Conservation (phyloP, 768 basidiomycete genomes). For the Pleurotus citrinopileatus region DNA sequence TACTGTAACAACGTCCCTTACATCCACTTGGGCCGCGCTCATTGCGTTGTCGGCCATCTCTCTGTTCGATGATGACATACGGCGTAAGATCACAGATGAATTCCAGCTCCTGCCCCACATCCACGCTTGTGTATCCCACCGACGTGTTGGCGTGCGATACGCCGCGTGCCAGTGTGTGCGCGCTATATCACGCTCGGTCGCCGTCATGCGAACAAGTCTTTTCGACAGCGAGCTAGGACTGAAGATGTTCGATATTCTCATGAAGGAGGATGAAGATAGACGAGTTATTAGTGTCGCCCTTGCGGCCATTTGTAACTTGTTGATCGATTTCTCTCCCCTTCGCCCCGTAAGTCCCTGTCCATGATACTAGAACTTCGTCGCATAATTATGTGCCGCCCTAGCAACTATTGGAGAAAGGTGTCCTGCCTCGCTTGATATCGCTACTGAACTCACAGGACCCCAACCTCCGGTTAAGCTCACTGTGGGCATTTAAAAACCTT, state of each 20-base stretch:
- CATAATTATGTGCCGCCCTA: constrained; percentile 21
- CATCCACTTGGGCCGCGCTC: constrained; percentile 58
- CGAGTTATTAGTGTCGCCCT: constrained; percentile 71
- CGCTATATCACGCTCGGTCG: constrained; percentile 75
- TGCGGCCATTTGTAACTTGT: constrained; percentile 79
- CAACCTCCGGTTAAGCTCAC: constrained; percentile 58
- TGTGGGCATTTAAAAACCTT: constrained; percentile 92
- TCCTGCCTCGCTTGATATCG: constrained; percentile 61
- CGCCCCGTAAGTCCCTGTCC: constrained; percentile 47
- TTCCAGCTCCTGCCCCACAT: constrained; percentile 47
- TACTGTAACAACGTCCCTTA: background rate
- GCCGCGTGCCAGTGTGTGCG: constrained; percentile 86
- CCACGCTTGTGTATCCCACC: constrained; percentile 53
- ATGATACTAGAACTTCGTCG: constrained; percentile 5
- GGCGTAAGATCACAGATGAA: constrained; percentile 62
- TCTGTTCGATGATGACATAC: constrained; percentile 70
- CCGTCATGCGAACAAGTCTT: constrained; percentile 79
- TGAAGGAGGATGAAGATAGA: constrained; percentile 54
- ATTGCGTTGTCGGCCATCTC: constrained; percentile 71
- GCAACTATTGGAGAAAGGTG: constrained; percentile 66
- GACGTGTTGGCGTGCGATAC: constrained; percentile 73
- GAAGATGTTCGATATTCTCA: constrained; percentile 58
- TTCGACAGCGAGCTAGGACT: constrained; percentile 80
- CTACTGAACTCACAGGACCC: constrained; percentile 53
- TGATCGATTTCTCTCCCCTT: constrained; percentile 84